phyloP scores from a whole-genome alignment of 306 rosid genomes.

The Aeschynomene evenia region DNA sequence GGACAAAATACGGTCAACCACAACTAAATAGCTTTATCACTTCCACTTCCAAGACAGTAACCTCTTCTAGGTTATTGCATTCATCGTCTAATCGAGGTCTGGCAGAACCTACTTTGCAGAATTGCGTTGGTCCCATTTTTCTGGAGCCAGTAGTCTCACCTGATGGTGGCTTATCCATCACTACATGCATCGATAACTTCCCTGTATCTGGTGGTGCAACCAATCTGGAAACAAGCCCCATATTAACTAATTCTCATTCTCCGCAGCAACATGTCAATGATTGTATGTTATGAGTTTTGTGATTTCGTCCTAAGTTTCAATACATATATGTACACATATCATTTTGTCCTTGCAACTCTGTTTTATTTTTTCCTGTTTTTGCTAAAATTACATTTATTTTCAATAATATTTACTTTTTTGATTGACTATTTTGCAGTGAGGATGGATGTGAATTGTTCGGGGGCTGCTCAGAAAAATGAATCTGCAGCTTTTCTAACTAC shows the following conservation, averaged over 20 bases:
- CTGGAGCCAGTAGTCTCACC: slow-evolving; percentile 21
- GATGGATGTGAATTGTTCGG: neutral
- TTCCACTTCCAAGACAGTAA: neutral
- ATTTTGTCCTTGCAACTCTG: neutral
- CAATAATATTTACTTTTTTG: slow-evolving; percentile 2
- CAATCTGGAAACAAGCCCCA: slow-evolving; percentile 23
- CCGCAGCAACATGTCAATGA: slow-evolving; percentile 31
- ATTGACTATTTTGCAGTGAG: slow-evolving; percentile 18
- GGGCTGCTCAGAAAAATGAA: slow-evolving; percentile 19
- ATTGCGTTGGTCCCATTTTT: neutral
- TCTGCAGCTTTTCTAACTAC: slow-evolving; percentile 7
- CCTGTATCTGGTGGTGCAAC: slow-evolving; percentile 13
- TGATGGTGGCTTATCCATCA: slow-evolving; percentile 25
- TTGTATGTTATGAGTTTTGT: slow-evolving; percentile 19
- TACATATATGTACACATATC: neutral
- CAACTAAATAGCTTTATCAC: neutral
- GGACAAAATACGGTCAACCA: neutral
- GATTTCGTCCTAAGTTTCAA: slow-evolving; percentile 5
- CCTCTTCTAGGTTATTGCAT: slow-evolving; percentile 18
- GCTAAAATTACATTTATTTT: neutral
- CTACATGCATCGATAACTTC: slow-evolving; percentile 13
- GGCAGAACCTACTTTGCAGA: neutral
- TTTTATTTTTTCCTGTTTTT: neutral
- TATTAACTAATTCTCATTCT: neutral
- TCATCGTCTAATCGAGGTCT: neutral